These are phyloP conservation scores for Phlebiopsis gigantea DNA, from an alignment of 768 basidiomycete species.

Conservation along the genomic window DNA sequence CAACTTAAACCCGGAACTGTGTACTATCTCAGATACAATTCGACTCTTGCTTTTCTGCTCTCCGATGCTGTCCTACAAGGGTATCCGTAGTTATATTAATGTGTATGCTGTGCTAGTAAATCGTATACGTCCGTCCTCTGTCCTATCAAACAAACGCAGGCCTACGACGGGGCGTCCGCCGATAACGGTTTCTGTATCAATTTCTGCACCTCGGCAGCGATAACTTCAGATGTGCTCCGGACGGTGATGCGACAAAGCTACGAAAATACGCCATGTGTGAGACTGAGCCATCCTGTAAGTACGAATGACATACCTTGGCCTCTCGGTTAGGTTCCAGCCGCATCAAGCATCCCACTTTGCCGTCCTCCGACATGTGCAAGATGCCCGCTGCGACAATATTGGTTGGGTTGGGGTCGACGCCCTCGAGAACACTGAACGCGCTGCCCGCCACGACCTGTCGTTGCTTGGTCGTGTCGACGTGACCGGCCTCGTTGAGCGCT, in stretches of 20 bases:
- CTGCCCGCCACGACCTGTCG: slow-evolving; percentile 75
- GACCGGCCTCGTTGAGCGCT: slow-evolving; percentile 54
- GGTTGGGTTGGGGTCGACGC: slow-evolving; percentile 89
- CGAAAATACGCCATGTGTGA: not conserved
- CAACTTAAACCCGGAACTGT: no score
- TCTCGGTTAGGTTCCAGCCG: slow-evolving; percentile 93
- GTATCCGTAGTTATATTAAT: slow-evolving; percentile 6
- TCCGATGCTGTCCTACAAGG: not conserved
- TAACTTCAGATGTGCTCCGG: slow-evolving; percentile 91
- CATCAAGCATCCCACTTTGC: slow-evolving; percentile 93
- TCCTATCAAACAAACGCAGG: not conserved
- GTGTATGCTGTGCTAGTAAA: not conserved
- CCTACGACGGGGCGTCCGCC: slow-evolving; percentile 19
- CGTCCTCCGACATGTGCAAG: slow-evolving; percentile 82
- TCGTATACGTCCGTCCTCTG: slow-evolving; percentile 4
- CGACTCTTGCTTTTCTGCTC: not conserved
- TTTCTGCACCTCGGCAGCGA: slow-evolving; percentile 66
- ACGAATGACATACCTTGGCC: slow-evolving; percentile 64
- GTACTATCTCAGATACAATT: not conserved
- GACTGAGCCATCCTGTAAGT: not conserved
- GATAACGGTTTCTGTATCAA: slow-evolving; percentile 37
- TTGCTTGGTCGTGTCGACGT: slow-evolving; percentile 71
- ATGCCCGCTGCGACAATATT: slow-evolving; percentile 97
- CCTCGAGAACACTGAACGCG: slow-evolving; percentile 69
- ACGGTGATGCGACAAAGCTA: slow-evolving; percentile 92